phyloP scores from a whole-genome alignment of 352 stramenopile species.

The Phytophthora vignae region DNA sequence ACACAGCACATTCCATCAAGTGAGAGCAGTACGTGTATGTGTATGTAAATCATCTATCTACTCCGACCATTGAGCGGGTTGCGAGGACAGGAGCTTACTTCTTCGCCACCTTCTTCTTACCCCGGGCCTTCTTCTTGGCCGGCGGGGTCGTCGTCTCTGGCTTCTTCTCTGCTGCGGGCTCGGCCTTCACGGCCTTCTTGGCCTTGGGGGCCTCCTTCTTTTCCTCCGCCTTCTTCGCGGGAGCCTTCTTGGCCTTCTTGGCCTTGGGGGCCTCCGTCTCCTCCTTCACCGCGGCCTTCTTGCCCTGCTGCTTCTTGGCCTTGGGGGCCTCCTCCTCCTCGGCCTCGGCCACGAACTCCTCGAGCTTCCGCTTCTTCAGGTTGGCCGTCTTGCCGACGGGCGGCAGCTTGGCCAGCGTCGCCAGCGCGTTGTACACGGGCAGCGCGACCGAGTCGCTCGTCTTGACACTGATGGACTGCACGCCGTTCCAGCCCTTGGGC shows the following conservation, averaged over 20 bases:
- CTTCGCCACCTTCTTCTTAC: conserved; percentile 41
- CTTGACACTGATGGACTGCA: conserved; percentile 94
- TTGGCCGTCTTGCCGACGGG: conserved; percentile 56
- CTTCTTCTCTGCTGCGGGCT: neutral
- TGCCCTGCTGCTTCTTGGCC: conserved; percentile 27
- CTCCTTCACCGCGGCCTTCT: conserved; percentile 29
- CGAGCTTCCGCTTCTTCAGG: conserved; percentile 73
- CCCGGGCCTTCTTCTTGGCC: conserved; percentile 36
- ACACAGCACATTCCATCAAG: neutral
- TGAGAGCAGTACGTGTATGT: conserved; percentile 39
- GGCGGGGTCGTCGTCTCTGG: conserved; percentile 17
- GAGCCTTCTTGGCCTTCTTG: conserved; percentile 47
- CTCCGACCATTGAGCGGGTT: conserved; percentile 14
- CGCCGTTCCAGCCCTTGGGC: conserved; percentile 91
- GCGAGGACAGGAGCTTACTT: conserved; percentile 30
- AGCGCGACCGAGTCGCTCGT: conserved; percentile 88
- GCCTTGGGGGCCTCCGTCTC: conserved; percentile 15
- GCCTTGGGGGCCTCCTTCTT: conserved; percentile 11
- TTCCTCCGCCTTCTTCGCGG: conserved; percentile 27
- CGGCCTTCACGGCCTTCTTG: neutral
- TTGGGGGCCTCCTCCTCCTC: conserved; percentile 23
- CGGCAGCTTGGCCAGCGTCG: conserved; percentile 69
- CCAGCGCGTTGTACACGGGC: conserved; percentile 91
- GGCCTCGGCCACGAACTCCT: conserved; percentile 48
- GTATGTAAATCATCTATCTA: conserved; percentile 49